Evolutionary conservation across 192 early-diverging fungal species (phyloP).

Genomic region (Entrophospora sp.): DNA sequence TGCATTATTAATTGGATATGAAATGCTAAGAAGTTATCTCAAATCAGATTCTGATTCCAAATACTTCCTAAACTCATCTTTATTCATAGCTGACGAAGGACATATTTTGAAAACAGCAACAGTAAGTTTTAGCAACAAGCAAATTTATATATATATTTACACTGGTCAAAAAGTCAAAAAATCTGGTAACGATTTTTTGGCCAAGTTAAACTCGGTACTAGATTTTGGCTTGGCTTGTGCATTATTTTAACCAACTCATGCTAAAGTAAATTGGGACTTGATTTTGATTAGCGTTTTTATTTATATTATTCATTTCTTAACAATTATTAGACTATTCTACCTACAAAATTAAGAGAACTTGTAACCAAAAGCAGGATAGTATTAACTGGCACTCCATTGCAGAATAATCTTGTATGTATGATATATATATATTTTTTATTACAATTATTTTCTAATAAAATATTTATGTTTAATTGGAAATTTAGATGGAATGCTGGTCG

Average conservation of each 20-base stretch:
- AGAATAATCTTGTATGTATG: slow-evolving; percentile 59
- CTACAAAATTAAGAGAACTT: slow-evolving; percentile 27
- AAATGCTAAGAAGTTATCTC: slow-evolving; percentile 42
- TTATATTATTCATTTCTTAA: not conserved
- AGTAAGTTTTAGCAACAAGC: slow-evolving; percentile 20
- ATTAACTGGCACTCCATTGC: slow-evolving; percentile 78
- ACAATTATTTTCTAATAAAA: not conserved
- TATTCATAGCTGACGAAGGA: slow-evolving; percentile 77
- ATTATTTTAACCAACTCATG: too few relatives aligned
- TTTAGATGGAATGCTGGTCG: slow-evolving; percentile 5
- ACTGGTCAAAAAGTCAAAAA: too few relatives aligned
- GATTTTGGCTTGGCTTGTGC: too few relatives aligned
- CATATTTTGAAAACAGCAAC: slow-evolving; percentile 61
- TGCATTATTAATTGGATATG: slow-evolving; percentile 60
- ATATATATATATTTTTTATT: not conserved
- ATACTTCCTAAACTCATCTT: too few relatives aligned
- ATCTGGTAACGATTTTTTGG: too few relatives aligned
- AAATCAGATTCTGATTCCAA: too few relatives aligned
- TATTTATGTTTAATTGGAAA: not conserved
- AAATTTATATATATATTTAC: too few relatives aligned
- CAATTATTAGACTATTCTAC: slow-evolving; percentile 24
- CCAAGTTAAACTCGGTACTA: too few relatives aligned
- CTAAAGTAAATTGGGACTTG: too few relatives aligned
- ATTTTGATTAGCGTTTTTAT: too few relatives aligned
- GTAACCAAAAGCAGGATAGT: slow-evolving; percentile 54